Evolutionary conservation across 2,329 filamentous ascomycete species (phyloP).

Genomic region (Calcarisporium arbuscula): DNA sequence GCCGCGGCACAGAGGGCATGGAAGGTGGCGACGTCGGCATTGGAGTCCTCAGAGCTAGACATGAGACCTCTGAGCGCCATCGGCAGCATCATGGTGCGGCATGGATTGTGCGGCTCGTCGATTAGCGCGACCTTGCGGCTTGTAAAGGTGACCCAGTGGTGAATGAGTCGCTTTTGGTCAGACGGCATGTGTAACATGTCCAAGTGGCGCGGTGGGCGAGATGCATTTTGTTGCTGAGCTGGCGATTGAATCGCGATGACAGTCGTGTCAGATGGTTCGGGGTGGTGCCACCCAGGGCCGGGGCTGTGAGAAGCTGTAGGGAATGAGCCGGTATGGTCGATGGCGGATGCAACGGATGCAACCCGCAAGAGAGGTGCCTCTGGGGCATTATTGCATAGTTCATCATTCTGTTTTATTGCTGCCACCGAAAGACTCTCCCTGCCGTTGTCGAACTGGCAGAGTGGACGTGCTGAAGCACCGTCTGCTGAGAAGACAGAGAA

Average conservation of each 20-base stretch:
- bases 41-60: conserved; percentile 12
- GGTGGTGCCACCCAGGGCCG: too few relatives aligned
- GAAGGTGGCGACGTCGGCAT: conserved; percentile 15
- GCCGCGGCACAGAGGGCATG: conserved; percentile 29
- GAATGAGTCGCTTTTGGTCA: conserved; percentile 16
- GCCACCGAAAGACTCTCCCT: background rate
- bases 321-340: too few relatives aligned
- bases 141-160: conserved; percentile 20
- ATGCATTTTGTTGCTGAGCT: background rate
- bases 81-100: conserved; percentile 18
- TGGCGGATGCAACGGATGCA: too few relatives aligned
- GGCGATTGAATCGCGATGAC: background rate
- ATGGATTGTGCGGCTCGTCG: conserved; percentile 18
- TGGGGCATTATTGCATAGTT: too few relatives aligned
- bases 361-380: too few relatives aligned
- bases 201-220: conserved; percentile 10
- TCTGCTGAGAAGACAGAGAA: conserved; percentile 1
- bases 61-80: conserved; percentile 17
- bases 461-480: background rate
- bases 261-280: background rate
- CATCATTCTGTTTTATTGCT: too few relatives aligned
- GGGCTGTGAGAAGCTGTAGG: too few relatives aligned
- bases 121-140: conserved; percentile 18
- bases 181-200: conserved; percentile 12
- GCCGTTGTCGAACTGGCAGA: background rate